These are phyloP conservation scores for Gnomoniopsis sp. DNA, from an alignment of 2,329 filamentous ascomycete genomes.

Conservation along the genomic window DNA sequence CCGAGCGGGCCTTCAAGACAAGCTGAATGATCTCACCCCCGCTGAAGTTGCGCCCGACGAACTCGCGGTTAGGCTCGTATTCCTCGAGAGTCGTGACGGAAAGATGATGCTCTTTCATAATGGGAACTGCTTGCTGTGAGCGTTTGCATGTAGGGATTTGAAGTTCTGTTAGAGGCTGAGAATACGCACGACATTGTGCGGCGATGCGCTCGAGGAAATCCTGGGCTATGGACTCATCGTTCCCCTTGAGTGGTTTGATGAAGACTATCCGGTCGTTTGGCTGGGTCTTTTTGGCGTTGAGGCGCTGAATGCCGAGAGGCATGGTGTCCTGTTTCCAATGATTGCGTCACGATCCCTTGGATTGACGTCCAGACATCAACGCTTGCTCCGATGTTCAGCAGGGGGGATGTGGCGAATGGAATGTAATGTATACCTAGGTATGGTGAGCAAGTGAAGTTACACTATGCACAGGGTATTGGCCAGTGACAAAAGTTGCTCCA, in stretches of 20 bases:
- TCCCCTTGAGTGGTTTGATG: slow-evolving; percentile 72
- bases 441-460: too few relatives aligned
- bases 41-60: slow-evolving; percentile 87
- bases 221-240: slow-evolving; percentile 59
- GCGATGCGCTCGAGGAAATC: slow-evolving; percentile 74
- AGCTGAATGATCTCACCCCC: slow-evolving; percentile 83
- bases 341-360: slow-evolving; percentile 10
- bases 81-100: slow-evolving; percentile 73
- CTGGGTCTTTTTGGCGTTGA: slow-evolving; percentile 71
- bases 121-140: slow-evolving; percentile 46
- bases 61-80: slow-evolving; percentile 76
- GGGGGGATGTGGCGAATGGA: too few relatives aligned
- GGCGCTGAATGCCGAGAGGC: slow-evolving; percentile 73
- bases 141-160: neutral
- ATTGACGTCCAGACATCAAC: too few relatives aligned
- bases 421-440: too few relatives aligned
- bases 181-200: slow-evolving; percentile 65
- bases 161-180: slow-evolving; percentile 20
- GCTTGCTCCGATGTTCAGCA: too few relatives aligned
- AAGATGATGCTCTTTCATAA: slow-evolving; percentile 65
- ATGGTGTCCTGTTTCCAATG: slow-evolving; percentile 39
- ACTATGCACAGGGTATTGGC: too few relatives aligned
- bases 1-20: slow-evolving; percentile 66
- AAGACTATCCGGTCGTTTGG: slow-evolving; percentile 80
- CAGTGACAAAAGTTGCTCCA: too few relatives aligned